These are phyloP conservation scores for Colletotrichum tamarilloi DNA, from an alignment of 2,329 filamentous ascomycete genomes.

Conservation along the genomic window DNA sequence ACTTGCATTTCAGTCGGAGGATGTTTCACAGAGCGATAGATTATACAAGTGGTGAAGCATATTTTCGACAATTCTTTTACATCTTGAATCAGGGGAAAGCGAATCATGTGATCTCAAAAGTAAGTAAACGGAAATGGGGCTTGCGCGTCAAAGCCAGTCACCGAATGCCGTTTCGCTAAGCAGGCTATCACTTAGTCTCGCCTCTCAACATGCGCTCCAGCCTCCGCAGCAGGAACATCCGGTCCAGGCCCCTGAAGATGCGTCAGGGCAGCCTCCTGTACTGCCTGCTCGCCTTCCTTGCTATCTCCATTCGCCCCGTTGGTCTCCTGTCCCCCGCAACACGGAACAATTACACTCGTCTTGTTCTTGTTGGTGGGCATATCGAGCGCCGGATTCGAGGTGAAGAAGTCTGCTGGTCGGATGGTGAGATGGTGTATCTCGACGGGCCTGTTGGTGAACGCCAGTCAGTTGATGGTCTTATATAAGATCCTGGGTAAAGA, in stretches of 20 bases:
- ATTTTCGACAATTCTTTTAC: too few relatives aligned
- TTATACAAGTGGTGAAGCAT: too few relatives aligned
- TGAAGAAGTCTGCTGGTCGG: slow-evolving; percentile 59
- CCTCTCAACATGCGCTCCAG: slow-evolving; percentile 35
- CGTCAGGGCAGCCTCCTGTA: slow-evolving; percentile 44
- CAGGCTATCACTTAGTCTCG: background rate
- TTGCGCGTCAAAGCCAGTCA: too few relatives aligned
- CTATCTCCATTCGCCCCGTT: background rate
- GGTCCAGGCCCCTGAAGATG: slow-evolving; percentile 47
- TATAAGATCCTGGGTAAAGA: background rate
- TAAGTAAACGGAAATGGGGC: too few relatives aligned
- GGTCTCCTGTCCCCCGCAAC: slow-evolving; percentile 39
- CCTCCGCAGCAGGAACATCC: slow-evolving; percentile 40
- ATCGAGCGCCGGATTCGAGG: slow-evolving; percentile 58
- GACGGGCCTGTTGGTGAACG: slow-evolving; percentile 50
- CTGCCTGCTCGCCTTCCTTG: slow-evolving; percentile 31
- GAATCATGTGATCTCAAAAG: too few relatives aligned
- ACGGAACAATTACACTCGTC: slow-evolving; percentile 54
- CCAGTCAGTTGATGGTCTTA: background rate
- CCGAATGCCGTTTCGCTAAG: too few relatives aligned
- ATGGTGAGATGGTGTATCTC: slow-evolving; percentile 60
- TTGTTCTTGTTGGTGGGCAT: slow-evolving; percentile 52
- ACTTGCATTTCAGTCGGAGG: too few relatives aligned
- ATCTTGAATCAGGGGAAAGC: too few relatives aligned
- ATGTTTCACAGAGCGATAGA: too few relatives aligned